Conservation (phyloP, 2,329 filamentous ascomycete genomes). For the Parastagonospora avenae region DNA sequence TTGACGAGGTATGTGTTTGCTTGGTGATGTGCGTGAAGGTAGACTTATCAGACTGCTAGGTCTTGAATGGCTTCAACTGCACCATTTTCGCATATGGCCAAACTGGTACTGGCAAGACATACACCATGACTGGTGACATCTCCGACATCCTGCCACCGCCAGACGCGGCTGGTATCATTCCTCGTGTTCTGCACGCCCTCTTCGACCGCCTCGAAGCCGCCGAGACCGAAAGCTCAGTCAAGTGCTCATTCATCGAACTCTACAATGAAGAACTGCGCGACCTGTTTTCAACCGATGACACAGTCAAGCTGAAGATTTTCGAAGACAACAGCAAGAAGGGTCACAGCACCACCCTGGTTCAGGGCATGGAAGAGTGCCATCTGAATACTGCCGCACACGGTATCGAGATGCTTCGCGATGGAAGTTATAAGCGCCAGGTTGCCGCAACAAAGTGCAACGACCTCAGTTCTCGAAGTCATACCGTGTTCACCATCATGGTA, state of each 20-base stretch:
- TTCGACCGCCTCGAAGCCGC: constrained; percentile 84
- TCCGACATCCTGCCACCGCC: constrained; percentile 86
- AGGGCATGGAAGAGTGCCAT: constrained; percentile 96
- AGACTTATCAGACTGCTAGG: constrained; percentile 58
- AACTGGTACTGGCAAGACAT: constrained; percentile 97
- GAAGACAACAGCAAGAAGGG: constrained; percentile 85
- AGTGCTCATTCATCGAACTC: constrained; percentile 97
- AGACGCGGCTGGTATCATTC: constrained; percentile 93
- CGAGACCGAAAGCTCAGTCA: constrained; percentile 82
- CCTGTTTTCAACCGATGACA: constrained; percentile 80
- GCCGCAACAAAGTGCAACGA: constrained; percentile 99
- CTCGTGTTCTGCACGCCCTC: constrained; percentile 82
- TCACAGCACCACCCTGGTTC: constrained; percentile 83
- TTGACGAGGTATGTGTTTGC: constrained; percentile 73
- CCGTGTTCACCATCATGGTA: constrained; percentile 94
- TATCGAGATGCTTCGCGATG: constrained; percentile 84
- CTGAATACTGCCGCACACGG: constrained; percentile 85
- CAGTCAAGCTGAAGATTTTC: constrained; percentile 88
- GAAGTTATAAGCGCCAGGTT: constrained; percentile 94
- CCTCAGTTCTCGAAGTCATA: constrained; percentile 94
- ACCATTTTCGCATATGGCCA: constrained; percentile 99
- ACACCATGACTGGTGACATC: constrained; percentile 99
- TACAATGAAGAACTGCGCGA: constrained; percentile 98
- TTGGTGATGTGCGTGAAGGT: neutral
- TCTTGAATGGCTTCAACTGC: constrained; percentile 93